Conservation (phyloP, 176 grass and related monocot genomes). For the Eragrostis curvula region DNA sequence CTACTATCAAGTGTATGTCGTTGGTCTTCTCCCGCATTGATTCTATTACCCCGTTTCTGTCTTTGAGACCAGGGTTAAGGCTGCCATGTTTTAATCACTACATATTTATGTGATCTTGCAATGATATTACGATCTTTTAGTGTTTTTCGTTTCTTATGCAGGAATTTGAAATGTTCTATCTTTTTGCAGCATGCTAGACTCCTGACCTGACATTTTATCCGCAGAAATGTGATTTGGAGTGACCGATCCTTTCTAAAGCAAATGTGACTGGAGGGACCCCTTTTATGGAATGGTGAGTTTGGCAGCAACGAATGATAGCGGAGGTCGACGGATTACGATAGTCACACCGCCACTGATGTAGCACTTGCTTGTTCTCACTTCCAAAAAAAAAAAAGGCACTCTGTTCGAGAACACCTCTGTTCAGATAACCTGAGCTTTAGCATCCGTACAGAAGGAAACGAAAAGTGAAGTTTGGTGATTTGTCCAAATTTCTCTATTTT, state of each 20-base stretch:
- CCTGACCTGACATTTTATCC: not conserved
- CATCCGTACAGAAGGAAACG: not conserved
- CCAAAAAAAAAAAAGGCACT: no score
- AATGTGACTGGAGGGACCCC: not conserved
- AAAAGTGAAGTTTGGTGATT: not conserved
- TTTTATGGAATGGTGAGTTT: not conserved
- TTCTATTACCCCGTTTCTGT: conserved; percentile 3
- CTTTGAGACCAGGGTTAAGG: not conserved
- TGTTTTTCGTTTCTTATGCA: not conserved
- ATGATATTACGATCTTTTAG: not conserved
- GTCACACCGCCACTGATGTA: not conserved
- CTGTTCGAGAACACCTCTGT: no score
- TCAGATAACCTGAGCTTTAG: not conserved
- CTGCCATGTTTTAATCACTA: not conserved
- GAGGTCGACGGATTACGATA: no score
- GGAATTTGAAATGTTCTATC: not conserved
- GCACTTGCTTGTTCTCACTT: no score
- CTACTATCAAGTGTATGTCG: not conserved
- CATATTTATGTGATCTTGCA: conserved; percentile 8
- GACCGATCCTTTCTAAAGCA: not conserved
- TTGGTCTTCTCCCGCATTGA: not conserved
- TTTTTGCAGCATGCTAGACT: not conserved
- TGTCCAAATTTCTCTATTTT: no score
- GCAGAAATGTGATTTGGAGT: not conserved
- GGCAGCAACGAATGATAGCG: not conserved